These are phyloP conservation scores for Tagetes erecta DNA, from an alignment of 129 eudicot species.

Conservation along the genomic window DNA sequence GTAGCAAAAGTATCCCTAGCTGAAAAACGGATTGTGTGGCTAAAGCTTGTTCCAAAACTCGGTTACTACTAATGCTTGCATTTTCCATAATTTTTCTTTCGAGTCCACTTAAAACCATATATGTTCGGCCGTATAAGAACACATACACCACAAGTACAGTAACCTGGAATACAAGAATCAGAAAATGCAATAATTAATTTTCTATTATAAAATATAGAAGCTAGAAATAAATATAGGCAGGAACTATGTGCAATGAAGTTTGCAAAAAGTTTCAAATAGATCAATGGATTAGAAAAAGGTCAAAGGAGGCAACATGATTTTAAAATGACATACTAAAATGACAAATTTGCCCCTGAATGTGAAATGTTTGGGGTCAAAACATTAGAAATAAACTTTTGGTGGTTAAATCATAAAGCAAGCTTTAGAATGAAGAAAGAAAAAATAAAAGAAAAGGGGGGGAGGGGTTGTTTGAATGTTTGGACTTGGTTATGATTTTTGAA, in stretches of 20 bases:
- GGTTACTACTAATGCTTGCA: slow-evolving; percentile 41
- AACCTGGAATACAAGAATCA: slow-evolving; percentile 50
- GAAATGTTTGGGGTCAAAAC: slow-evolving; percentile 1
- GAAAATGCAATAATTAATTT: slow-evolving; percentile 11
- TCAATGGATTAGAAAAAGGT: not conserved
- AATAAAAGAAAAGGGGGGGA: not conserved
- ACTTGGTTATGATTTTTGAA: not conserved
- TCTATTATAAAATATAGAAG: slow-evolving; percentile 9
- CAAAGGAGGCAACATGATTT: not conserved
- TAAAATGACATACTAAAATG: not conserved
- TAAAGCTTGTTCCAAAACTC: slow-evolving; percentile 68
- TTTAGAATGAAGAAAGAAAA: not conserved
- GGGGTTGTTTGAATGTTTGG: not conserved
- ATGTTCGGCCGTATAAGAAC: slow-evolving; percentile 76
- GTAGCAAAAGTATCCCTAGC: slow-evolving; percentile 69
- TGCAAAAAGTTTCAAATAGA: slow-evolving; percentile 4
- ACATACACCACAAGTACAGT: slow-evolving; percentile 76
- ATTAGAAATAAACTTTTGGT: not conserved
- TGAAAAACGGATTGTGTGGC: slow-evolving; percentile 79
- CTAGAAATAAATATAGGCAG: slow-evolving; percentile 6
- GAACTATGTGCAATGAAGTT: slow-evolving; percentile 5
- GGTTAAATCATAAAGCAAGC: slow-evolving; percentile 3
- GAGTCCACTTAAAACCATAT: slow-evolving; percentile 85
- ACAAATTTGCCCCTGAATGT: not conserved
- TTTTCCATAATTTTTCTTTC: slow-evolving; percentile 59